Evolutionary conservation across 1,139 yeast species (phyloP).

Genomic region (Scheffersomyces titani): DNA sequence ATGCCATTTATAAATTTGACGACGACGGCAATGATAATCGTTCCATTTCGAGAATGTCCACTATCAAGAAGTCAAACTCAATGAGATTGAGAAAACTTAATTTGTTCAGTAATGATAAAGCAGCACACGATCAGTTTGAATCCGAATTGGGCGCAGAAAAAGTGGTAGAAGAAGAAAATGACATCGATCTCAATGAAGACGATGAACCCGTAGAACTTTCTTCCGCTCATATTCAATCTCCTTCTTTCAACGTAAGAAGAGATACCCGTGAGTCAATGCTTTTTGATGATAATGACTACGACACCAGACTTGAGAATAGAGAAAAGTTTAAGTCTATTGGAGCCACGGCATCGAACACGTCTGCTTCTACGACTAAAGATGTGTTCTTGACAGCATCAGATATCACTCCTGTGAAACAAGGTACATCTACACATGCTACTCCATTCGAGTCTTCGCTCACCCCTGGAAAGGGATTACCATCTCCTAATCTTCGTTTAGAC

Average conservation of each 20-base stretch:
- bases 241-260: conserved; percentile 18
- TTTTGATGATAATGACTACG: conserved; percentile 18
- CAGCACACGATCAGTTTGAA: not conserved
- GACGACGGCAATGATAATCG: conserved; percentile 19
- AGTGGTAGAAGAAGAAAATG: conserved; percentile 11
- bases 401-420: conserved; percentile 12
- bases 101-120: conserved; percentile 25
- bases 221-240: conserved; percentile 10
- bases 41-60: conserved; percentile 39
- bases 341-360: conserved; percentile 18
- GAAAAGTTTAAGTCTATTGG: conserved; percentile 20
- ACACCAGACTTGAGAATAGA: conserved; percentile 11
- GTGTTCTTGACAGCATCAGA: conserved; percentile 45
- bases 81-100: conserved; percentile 46
- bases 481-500: conserved; percentile 9
- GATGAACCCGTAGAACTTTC: not conserved
- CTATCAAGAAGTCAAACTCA: conserved; percentile 42
- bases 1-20: conserved; percentile 34
- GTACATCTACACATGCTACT: not conserved
- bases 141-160: conserved; percentile 6
- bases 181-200: not conserved
- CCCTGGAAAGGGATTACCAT: conserved; percentile 5
- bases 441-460: conserved; percentile 5
- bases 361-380: conserved; percentile 27
- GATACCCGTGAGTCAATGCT: conserved; percentile 19